Conservation (phyloP, 106 monocot genomes). For the Allium sativum region DNA sequence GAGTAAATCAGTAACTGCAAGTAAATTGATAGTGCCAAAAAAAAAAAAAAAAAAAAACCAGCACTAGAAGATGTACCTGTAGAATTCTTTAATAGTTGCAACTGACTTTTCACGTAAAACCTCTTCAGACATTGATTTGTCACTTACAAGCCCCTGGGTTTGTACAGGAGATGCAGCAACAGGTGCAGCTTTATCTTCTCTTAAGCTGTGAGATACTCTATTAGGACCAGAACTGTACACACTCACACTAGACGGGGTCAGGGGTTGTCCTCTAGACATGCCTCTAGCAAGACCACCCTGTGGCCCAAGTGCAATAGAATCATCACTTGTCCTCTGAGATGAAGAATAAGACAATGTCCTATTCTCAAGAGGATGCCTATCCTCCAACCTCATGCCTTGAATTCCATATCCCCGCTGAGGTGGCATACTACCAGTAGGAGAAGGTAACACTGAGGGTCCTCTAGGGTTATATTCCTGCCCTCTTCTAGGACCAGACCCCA, state of each 20-base stretch:
- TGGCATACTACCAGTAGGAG: conserved; percentile 20
- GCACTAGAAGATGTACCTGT: conserved; percentile 22
- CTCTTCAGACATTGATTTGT: conserved; percentile 30
- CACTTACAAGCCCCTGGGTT: not conserved
- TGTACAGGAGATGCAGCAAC: conserved; percentile 3
- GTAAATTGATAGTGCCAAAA: too few relatives aligned
- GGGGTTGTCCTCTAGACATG: conserved; percentile 50
- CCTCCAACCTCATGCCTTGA: conserved; percentile 37
- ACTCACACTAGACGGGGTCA: conserved; percentile 29
- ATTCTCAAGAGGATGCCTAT: conserved; percentile 29
- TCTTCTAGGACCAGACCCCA: conserved; percentile 27
- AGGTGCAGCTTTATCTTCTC: conserved; percentile 16
- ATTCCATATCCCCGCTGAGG: conserved; percentile 20
- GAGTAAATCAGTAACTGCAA: too few relatives aligned
- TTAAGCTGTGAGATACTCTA: conserved; percentile 9
- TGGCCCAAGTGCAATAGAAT: conserved; percentile 48
- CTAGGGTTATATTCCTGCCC: conserved; percentile 37
- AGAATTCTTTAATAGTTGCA: conserved; percentile 42
- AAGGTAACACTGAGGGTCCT: conserved; percentile 22
- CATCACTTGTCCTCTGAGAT: conserved; percentile 30
- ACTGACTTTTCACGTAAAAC: conserved; percentile 28
- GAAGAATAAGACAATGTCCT: conserved; percentile 32
- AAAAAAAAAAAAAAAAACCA: too few relatives aligned
- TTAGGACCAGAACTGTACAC: conserved; percentile 14
- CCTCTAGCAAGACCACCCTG: conserved; percentile 61